Percentiles rank a stretch among this genome's conserved stretches.
Evolutionary conservation across 495 filamentous ascomycete genomes (phyloP).

Genomic region (Echria macrotheca): DNA sequence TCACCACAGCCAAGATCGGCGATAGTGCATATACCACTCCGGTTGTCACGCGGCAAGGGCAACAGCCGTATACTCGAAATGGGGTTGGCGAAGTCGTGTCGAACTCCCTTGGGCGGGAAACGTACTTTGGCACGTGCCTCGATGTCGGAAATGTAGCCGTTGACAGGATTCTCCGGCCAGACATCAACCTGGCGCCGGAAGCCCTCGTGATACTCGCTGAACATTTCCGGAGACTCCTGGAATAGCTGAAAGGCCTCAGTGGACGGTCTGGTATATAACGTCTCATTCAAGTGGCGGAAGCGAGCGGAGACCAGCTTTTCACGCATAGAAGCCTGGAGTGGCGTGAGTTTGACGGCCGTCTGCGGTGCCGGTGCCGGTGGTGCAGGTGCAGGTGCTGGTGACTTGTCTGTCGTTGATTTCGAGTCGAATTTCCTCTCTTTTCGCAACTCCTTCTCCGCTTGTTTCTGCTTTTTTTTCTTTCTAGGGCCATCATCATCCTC

Average conservation of each 20-base stretch:
- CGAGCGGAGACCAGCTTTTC: slow-evolving; percentile 88
- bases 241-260: slow-evolving; percentile 72
- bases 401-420: slow-evolving; percentile 12
- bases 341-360: slow-evolving; percentile 60
- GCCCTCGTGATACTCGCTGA: slow-evolving; percentile 87
- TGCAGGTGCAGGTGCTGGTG: slow-evolving; percentile 1
- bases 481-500: slow-evolving; percentile 35
- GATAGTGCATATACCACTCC: slow-evolving; percentile 54
- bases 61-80: slow-evolving; percentile 18
- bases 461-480: slow-evolving; percentile 32
- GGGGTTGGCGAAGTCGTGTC: slow-evolving; percentile 19
- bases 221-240: slow-evolving; percentile 75
- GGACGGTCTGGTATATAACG: slow-evolving; percentile 88
- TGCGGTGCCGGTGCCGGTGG: slow-evolving; percentile 18
- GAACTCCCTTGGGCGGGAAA: slow-evolving; percentile 19
- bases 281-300: slow-evolving; percentile 96
- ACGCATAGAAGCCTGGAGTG: slow-evolving; percentile 88
- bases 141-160: slow-evolving; percentile 68
- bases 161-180: slow-evolving; percentile 94
- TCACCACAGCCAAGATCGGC: slow-evolving; percentile 63
- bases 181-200: slow-evolving; percentile 90
- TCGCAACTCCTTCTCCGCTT: slow-evolving; percentile 20
- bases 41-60: slow-evolving; percentile 35
- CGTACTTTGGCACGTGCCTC: slow-evolving; percentile 45
- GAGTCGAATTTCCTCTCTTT: slow-evolving; percentile 26